phyloP scores from a whole-genome alignment of 805 yeast species.

The Kluyveromyces lactis region DNA sequence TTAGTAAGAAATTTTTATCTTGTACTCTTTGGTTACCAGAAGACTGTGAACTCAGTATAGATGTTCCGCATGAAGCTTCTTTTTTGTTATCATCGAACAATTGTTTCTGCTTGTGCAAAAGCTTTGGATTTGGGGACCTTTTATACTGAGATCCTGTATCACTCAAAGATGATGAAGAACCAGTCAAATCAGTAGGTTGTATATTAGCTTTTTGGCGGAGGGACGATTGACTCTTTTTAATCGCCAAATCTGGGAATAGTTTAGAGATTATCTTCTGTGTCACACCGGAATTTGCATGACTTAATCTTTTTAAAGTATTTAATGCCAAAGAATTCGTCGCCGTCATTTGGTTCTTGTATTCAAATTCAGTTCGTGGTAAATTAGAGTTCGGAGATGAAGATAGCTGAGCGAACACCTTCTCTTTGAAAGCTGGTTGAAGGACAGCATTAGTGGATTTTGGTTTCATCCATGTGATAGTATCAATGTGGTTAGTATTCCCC shows the following conservation, averaged over 20 bases:
- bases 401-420: slow-evolving; percentile 1
- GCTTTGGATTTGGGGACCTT: too few relatives aligned
- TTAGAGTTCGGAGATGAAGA: neutral
- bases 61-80: neutral
- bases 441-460: slow-evolving; percentile 5
- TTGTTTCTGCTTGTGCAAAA: too few relatives aligned
- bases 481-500: neutral
- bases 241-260: slow-evolving; percentile 12
- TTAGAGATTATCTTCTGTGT: slow-evolving; percentile 19
- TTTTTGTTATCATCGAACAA: too few relatives aligned
- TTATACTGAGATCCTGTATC: too few relatives aligned
- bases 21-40: neutral
- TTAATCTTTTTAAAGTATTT: slow-evolving; percentile 19
- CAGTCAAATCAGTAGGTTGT: too few relatives aligned
- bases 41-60: neutral
- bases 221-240: neutral
- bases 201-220: neutral
- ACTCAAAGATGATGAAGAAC: too few relatives aligned
- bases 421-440: slow-evolving; percentile 6
- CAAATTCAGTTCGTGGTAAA: neutral
- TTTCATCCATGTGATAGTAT: slow-evolving; percentile 2
- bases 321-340: slow-evolving; percentile 17
- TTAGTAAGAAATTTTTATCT: neutral
- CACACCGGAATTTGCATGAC: slow-evolving; percentile 15
- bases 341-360: neutral